phyloP scores from a whole-genome alignment of 2,329 filamentous ascomycete genomes.

The Bretziella fagacearum region DNA sequence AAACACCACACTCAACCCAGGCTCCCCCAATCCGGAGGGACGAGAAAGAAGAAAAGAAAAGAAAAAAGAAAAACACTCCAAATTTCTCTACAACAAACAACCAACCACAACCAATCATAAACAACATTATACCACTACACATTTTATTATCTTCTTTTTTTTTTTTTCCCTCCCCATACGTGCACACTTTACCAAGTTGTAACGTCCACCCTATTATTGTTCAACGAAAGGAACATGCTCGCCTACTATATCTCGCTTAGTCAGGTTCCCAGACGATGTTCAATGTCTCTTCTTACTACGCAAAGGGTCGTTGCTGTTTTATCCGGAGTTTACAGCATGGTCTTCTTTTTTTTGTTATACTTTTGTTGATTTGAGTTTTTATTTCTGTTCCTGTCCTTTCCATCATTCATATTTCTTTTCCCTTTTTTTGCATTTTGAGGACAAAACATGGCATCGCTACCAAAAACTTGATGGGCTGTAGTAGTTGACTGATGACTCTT shows the following conservation, averaged over 20 bases:
- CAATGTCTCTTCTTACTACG: conserved; percentile 3
- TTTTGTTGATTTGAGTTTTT: too few relatives aligned
- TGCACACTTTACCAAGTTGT: conserved; percentile 6
- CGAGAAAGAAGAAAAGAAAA: neutral
- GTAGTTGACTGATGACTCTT: too few relatives aligned
- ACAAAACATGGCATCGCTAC: too few relatives aligned
- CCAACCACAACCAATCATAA: neutral
- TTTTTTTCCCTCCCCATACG: neutral
- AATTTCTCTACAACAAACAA: conserved; percentile 5
- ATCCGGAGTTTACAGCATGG: conserved; percentile 8
- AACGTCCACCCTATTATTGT: conserved; percentile 5
- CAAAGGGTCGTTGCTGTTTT: conserved; percentile 6
- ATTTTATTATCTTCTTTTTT: conserved; percentile 1
- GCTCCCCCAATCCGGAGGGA: conserved; percentile 8
- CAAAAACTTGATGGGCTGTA: too few relatives aligned
- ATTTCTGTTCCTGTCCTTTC: neutral
- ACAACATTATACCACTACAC: neutral
- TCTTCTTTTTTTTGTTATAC: conserved; percentile 4
- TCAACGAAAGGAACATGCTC: neutral
- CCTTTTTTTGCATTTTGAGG: neutral
- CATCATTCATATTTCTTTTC: conserved; percentile 1
- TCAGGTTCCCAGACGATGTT: too few relatives aligned
- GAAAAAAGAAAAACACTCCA: neutral
- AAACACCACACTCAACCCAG: conserved; percentile 9
- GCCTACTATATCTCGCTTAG: neutral